A percentile compares a stretch with the other conserved stretches of the same genome.
These are phyloP conservation scores for Nemania abortiva DNA, from an alignment of 2,329 filamentous ascomycete species.

Conservation along the genomic window DNA sequence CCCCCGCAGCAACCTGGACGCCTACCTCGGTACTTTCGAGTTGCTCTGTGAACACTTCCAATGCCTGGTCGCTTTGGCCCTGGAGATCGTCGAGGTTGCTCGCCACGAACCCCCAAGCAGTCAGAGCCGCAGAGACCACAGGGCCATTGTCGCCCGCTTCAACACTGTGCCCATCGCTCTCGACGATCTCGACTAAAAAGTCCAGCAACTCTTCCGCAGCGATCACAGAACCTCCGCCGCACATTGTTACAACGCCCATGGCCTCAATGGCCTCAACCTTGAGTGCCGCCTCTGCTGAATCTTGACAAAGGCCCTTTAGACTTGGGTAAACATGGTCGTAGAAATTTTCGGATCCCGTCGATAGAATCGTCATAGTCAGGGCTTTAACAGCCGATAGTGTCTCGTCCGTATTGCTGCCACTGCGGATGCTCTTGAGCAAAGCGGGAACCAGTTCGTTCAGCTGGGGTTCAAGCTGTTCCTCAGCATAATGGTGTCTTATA, in stretches of 20 bases:
- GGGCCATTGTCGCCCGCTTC: constrained; percentile 76
- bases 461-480: constrained; percentile 69
- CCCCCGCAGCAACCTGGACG: constrained; percentile 82
- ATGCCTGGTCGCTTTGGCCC: constrained; percentile 75
- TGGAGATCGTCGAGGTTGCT: constrained; percentile 82
- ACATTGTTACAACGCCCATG: constrained; percentile 78
- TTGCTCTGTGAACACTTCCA: constrained; percentile 87
- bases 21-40: constrained; percentile 78
- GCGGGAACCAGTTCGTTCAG: constrained; percentile 72
- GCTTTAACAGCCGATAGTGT: constrained; percentile 77
- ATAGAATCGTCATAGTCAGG: constrained; percentile 76
- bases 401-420: constrained; percentile 76
- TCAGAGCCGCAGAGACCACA: constrained; percentile 79
- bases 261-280: constrained; percentile 81
- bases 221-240: constrained; percentile 77
- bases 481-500: constrained; percentile 75
- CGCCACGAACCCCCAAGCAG: constrained; percentile 84
- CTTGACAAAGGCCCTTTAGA: constrained; percentile 73
- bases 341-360: constrained; percentile 72
- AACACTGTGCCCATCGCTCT: constrained; percentile 80
- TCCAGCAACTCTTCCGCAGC: constrained; percentile 79
- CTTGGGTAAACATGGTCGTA: constrained; percentile 71
- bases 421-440: constrained; percentile 77
- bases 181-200: constrained; percentile 80
- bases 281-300: constrained; percentile 72